phyloP scores from a whole-genome alignment of 345 rosid species.

The Viola odorata region DNA sequence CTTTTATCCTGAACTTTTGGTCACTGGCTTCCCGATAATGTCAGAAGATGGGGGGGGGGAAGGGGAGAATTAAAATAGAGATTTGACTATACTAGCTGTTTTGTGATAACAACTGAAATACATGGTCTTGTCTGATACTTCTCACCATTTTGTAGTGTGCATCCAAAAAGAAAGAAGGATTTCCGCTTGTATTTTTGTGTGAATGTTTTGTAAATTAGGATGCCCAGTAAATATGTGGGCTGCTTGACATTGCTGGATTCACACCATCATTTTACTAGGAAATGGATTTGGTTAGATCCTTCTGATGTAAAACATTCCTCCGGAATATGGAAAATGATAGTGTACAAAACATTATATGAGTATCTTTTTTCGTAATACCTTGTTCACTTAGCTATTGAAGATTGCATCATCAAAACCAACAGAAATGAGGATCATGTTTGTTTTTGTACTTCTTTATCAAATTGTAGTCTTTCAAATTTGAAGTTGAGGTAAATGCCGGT shows the following conservation, averaged over 20 bases:
- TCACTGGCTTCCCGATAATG: constrained; percentile 54
- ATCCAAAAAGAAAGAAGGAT: neutral
- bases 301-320: neutral
- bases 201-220: constrained; percentile 18
- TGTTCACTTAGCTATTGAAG: neutral
- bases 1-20: constrained; percentile 70
- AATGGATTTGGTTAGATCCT: neutral
- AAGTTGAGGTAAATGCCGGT: too few species aligned
- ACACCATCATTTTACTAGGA: neutral
- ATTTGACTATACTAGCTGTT: neutral
- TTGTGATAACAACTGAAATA: constrained; percentile 6
- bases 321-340: neutral
- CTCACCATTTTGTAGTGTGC: neutral
- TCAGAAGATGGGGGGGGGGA: neutral
- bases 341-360: neutral
- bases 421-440: too few species aligned
- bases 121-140: constrained; percentile 4
- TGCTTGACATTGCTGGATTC: neutral
- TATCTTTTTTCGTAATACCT: neutral
- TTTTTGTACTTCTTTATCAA: too few species aligned
- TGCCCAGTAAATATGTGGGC: neutral
- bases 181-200: constrained; percentile 3
- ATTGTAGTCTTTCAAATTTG: too few species aligned
- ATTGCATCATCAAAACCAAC: too few species aligned
- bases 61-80: neutral